These are phyloP conservation scores for Kernera saxatilis DNA, from an alignment of 345 rosid genomes.

Conservation along the genomic window DNA sequence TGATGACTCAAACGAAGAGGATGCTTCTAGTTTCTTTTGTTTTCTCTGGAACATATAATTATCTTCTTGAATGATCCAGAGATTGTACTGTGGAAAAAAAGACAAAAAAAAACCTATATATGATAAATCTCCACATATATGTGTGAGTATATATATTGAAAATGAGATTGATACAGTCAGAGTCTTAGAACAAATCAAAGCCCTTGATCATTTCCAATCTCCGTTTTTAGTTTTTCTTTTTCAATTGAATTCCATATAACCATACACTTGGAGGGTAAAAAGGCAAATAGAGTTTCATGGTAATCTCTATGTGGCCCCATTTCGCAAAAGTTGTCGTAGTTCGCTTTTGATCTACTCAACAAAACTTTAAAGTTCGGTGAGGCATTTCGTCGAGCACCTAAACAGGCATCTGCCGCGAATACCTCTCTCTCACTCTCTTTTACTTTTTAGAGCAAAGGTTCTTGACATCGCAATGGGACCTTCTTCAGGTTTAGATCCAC, in stretches of 20 bases:
- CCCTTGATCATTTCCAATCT: not conserved
- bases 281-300: not conserved
- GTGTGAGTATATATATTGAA: not conserved
- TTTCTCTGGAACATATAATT: slow-evolving; percentile 10
- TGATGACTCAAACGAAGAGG: slow-evolving; percentile 8
- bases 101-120: not conserved
- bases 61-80: slow-evolving; percentile 23
- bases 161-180: not conserved
- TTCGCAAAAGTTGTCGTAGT: not conserved
- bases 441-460: no score
- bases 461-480: no score
- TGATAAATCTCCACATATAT: not conserved
- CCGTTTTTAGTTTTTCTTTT: not conserved
- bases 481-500: no score
- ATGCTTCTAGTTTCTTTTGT: slow-evolving; percentile 21
- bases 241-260: not conserved
- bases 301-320: not conserved
- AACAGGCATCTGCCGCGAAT: no score
- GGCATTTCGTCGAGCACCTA: not conserved
- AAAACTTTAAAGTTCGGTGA: not conserved
- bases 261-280: slow-evolving; percentile 13
- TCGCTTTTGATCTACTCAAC: not conserved
- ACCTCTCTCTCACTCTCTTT: no score
- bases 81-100: not conserved
- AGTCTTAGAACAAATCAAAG: not conserved